Evolutionary conservation across 1,139 yeast genomes (phyloP), one percentile per base, ranked within the genome.

Genomic region (Yamadazyma siamensis): DNA sequence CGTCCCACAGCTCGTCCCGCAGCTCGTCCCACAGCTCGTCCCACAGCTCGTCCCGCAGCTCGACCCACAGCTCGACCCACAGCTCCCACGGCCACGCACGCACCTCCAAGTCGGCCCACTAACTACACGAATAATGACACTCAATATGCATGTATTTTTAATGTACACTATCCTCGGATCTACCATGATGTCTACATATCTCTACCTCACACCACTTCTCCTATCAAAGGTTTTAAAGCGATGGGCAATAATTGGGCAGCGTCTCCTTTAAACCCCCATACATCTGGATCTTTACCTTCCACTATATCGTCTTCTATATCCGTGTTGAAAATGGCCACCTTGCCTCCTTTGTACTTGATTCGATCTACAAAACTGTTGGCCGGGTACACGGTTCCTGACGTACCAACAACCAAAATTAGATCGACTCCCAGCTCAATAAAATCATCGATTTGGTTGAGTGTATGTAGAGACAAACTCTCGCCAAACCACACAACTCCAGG

Each of bases 401-500:
- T 85, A 1, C 96, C 96, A 12, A 87, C 75, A 4, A 88, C 94
- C 30, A 87, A 58, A 4, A 87, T 77, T 47, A 87, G 58, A 48
- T 87, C 95, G 13, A 84, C 80, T 6, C 56, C 67, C 15, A 60
- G 50, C 37, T 77, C 73, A n/a, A 86, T 68, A 44, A 83, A 87
- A 27, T 71, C 75, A 56, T 87, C 95, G 4, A 87, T 85, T 23
- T 60, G 59, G 38, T 78, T 79, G 35, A 87, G 70, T 8, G 70
- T 70, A 28, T 60, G 60, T 35, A 84, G 56, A 1, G 95, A 86
- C 28, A 87, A 59, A 8, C 87, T 71, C 53, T 87, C 96, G 4
- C 96, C 96, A 57, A 82, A 86, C 96, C 96, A 87, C 3, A 86
- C 91, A 5, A 88, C 94, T 0, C 94, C 95, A 0, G 96, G 96